Percentiles rank a stretch among this genome's conserved stretches.
Conservation (phyloP, 2,329 filamentous ascomycete genomes). For the Exophiala alcalophila region DNA sequence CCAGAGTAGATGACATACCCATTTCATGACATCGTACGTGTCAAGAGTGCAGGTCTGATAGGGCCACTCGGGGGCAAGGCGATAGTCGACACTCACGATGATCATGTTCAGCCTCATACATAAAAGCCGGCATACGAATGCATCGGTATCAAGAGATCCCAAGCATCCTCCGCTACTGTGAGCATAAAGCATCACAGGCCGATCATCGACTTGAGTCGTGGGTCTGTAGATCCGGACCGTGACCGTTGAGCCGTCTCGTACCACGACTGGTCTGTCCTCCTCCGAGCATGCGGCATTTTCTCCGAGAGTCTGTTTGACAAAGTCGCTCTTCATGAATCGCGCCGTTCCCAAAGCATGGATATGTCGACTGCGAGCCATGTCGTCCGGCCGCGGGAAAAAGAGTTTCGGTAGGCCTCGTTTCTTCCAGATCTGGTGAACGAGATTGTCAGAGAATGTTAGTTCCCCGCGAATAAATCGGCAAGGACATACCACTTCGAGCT, state of each 20-base stretch:
- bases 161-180: slow-evolving; percentile 21
- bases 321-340: slow-evolving; percentile 22
- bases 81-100: slow-evolving; percentile 25
- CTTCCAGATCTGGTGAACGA: slow-evolving; percentile 22
- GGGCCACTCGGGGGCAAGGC: slow-evolving; percentile 23
- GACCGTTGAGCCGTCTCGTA: slow-evolving; percentile 11
- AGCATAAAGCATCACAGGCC: slow-evolving; percentile 18
- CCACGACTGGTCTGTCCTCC: slow-evolving; percentile 15
- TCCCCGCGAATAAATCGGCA: too few relatives aligned
- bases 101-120: slow-evolving; percentile 18
- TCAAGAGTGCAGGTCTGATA: slow-evolving; percentile 30
- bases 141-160: slow-evolving; percentile 21
- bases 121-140: slow-evolving; percentile 19
- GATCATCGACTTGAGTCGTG: neutral
- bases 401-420: slow-evolving; percentile 15
- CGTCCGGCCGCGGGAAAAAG: slow-evolving; percentile 15
- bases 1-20: slow-evolving; percentile 30
- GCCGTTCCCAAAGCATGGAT: slow-evolving; percentile 7
- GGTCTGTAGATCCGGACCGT: slow-evolving; percentile 17
- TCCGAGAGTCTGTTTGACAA: slow-evolving; percentile 17
- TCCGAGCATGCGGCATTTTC: slow-evolving; percentile 5
- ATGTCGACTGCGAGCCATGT: slow-evolving; percentile 11
- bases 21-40: slow-evolving; percentile 34
- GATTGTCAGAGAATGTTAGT: too few relatives aligned
- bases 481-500: slow-evolving; percentile 16